phyloP scores from a whole-genome alignment of 768 basidiomycete genomes.

The Serendipita sp. region DNA sequence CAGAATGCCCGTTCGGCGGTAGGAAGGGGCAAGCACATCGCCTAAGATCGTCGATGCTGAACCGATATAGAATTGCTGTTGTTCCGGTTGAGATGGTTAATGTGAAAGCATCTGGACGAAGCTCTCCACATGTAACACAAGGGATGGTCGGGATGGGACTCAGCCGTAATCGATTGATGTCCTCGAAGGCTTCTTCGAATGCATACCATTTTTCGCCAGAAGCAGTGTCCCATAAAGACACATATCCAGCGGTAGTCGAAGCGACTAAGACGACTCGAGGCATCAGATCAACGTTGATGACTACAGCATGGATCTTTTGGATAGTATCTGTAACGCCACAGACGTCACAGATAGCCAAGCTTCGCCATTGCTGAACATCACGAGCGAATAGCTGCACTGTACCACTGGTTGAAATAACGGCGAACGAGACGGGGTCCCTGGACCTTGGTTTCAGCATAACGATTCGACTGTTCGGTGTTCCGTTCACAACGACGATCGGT shows the following conservation, averaged over 20 bases:
- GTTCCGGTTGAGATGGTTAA: constrained; percentile 52
- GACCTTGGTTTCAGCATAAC: constrained; percentile 14
- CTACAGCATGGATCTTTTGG: constrained; percentile 36
- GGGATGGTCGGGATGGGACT: constrained; percentile 35
- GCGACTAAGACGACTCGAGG: constrained; percentile 40
- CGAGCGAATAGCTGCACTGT: constrained; percentile 45
- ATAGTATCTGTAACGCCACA: constrained; percentile 44
- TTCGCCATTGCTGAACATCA: constrained; percentile 26
- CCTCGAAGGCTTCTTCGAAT: constrained; percentile 43
- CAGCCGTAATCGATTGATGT: constrained; percentile 44
- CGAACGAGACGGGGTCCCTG: constrained; percentile 33
- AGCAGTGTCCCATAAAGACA: constrained; percentile 64
- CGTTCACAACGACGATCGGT: constrained; percentile 7
- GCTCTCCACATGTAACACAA: constrained; percentile 59
- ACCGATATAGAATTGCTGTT: constrained; percentile 49
- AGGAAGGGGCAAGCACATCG: constrained; percentile 51
- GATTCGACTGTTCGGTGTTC: not conserved
- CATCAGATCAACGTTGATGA: constrained; percentile 33
- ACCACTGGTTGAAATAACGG: constrained; percentile 51
- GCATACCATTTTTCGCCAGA: constrained; percentile 47
- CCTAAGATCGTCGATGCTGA: constrained; percentile 38
- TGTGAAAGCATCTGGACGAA: constrained; percentile 46
- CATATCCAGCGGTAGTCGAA: constrained; percentile 46
- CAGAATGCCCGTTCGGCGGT: constrained; percentile 23
- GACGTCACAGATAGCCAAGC: constrained; percentile 33